Conservation (phyloP, 345 rosid genomes). For the Raphanus sativus region DNA sequence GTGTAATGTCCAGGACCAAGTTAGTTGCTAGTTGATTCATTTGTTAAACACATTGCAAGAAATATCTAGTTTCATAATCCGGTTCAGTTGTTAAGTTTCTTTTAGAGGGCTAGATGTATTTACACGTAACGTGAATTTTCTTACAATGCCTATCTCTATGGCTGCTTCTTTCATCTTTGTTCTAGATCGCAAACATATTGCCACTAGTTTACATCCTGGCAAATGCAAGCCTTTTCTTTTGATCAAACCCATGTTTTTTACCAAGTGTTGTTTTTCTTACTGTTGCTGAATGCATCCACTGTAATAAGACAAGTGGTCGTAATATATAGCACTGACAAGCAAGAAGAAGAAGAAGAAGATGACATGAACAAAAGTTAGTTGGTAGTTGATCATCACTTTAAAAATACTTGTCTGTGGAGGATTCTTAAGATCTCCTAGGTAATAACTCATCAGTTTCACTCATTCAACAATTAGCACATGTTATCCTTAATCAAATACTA, state of each 20-base stretch:
- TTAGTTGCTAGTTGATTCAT: neutral
- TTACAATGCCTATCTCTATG: neutral
- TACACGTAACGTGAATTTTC: neutral
- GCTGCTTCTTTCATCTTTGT: neutral
- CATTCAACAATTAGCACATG: constrained; percentile 16
- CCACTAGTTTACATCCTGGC: neutral
- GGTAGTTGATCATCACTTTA: neutral
- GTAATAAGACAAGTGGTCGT: neutral
- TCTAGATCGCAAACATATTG: neutral
- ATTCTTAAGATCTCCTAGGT: neutral
- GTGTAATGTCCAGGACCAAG: neutral
- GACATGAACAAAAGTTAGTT: neutral
- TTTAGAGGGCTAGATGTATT: neutral
- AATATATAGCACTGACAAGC: neutral
- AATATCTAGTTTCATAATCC: neutral
- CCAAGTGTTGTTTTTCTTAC: neutral
- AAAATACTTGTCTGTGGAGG: neutral
- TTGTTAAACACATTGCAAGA: neutral
- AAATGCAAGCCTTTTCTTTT: neutral
- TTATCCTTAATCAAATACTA: neutral
- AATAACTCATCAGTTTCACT: constrained; percentile 2
- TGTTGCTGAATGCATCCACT: neutral
- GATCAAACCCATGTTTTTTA: neutral
- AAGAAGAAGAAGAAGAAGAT: neutral
- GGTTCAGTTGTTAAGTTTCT: neutral